phyloP scores from a whole-genome alignment of 2,329 filamentous ascomycete genomes.

The Neurospora crassa region DNA sequence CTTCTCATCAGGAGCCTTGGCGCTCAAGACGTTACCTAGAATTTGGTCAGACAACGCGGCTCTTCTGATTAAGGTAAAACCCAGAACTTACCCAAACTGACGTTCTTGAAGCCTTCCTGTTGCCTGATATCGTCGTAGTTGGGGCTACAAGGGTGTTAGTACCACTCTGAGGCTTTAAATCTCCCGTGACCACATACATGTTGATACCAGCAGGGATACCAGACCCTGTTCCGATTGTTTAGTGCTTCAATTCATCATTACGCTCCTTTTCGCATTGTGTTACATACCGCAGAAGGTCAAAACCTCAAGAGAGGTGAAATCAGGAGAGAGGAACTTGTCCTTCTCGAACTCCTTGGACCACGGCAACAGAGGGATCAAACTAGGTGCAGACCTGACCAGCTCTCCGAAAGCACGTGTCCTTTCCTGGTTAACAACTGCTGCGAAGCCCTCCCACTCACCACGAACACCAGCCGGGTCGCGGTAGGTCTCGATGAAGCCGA shows the following conservation, averaged over 20 bases:
- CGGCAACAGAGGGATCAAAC: slow-evolving; percentile 79
- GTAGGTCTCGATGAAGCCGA: slow-evolving; percentile 82
- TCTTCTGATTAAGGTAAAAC: no score
- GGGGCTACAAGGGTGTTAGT: slow-evolving; percentile 26
- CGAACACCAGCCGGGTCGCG: slow-evolving; percentile 72
- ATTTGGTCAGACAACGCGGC: neutral
- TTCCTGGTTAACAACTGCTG: slow-evolving; percentile 74
- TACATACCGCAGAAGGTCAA: slow-evolving; percentile 58
- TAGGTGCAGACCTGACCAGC: slow-evolving; percentile 70
- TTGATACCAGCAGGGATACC: slow-evolving; percentile 62
- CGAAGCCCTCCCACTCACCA: slow-evolving; percentile 81
- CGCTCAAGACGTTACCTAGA: slow-evolving; percentile 70
- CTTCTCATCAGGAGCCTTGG: slow-evolving; percentile 85
- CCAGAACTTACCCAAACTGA: slow-evolving; percentile 53
- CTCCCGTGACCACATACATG: slow-evolving; percentile 29
- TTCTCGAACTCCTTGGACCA: slow-evolving; percentile 90
- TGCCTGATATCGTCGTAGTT: slow-evolving; percentile 74
- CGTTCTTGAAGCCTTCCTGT: slow-evolving; percentile 82
- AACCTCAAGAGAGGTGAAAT: slow-evolving; percentile 92
- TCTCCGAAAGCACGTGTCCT: slow-evolving; percentile 80
- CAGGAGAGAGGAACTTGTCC: slow-evolving; percentile 87
- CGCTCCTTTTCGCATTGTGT: neutral
- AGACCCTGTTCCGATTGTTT: slow-evolving; percentile 25
- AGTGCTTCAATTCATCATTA: neutral
- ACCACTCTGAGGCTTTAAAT: neutral